Base-by-base conservation (phyloP, 1,139 yeast genomes). In the Diutina neorugosa region DNA sequence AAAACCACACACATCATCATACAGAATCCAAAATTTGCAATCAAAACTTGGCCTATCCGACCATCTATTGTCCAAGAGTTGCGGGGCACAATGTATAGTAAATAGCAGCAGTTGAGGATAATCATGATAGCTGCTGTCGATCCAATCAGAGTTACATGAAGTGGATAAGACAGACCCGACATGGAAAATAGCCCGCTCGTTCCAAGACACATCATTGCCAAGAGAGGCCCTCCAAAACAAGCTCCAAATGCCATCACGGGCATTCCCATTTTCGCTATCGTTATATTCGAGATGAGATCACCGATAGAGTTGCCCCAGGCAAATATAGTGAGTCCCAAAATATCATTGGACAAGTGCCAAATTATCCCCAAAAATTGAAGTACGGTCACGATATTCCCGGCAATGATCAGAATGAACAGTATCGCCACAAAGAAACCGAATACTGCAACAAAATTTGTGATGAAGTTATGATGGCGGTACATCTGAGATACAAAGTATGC, bases 221-320 rank as follows among this genome's bases (percentile, higher is more conserved):
- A 62, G 11, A 91, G 69, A 0, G 98, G 98, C 1, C 97, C 94
- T 0, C 97, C 98, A 66, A 90, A 87, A 63, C 97, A 91, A 0
- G 98, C 97, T 14, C 95, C 86, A 46, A 93, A 74, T 0, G 98
- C 97, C 93, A 91, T 88, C 57, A 86, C 77, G 0, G 96, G 91
- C 71, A 83, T 84, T 0, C 97, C 97, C 81, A 88, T 81, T 57
- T 72, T 74, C 0, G 96, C 93, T 53, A 93, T 82, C 0, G 96
- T 86, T 52, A 85, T 71, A 62, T 93, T 90, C 0, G 97, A 86
- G 1, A 91, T 82, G 53, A 91, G 73, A 62, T 93, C 98, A 5
- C 97, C 96, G 4, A 89, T 69, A 0, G 96, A 90, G 64, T 91
- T 93, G 7, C 98, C 98, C 59, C 91, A 71, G 0, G 98, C 97